A percentile compares a stretch with the other conserved stretches of the same genome.
Evolutionary conservation across 306 rosid genomes (phyloP).

Genomic region (Lagenaria siceraria): DNA sequence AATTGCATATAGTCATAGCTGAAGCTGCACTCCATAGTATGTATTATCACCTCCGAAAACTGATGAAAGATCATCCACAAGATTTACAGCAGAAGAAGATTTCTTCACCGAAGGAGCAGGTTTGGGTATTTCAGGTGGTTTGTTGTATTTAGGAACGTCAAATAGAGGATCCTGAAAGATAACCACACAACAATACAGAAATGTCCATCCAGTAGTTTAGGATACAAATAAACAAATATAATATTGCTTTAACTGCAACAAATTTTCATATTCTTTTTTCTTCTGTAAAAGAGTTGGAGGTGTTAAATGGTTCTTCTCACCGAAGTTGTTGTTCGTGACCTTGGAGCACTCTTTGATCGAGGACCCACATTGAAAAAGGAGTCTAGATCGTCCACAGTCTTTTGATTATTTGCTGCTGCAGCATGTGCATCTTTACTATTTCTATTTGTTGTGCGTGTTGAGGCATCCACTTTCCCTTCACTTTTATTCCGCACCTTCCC

Average conservation of each 20-base stretch:
- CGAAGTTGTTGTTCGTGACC: constrained; percentile 48
- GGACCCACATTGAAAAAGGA: constrained; percentile 42
- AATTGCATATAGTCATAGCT: background rate
- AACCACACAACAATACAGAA: background rate
- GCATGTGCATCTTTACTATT: constrained; percentile 11
- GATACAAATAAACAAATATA: constrained; percentile 18
- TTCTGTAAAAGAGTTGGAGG: background rate
- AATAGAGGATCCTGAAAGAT: constrained; percentile 43
- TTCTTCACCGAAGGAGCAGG: constrained; percentile 43
- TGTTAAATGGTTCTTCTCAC: constrained; percentile 29
- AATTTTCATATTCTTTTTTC: background rate
- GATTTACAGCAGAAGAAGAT: constrained; percentile 28
- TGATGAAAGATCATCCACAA: constrained; percentile 55
- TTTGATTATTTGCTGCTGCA: constrained; percentile 16
- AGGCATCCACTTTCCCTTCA: constrained; percentile 11
- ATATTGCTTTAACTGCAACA: background rate
- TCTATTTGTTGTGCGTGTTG: background rate
- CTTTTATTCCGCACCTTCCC: constrained; percentile 31
- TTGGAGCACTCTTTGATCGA: constrained; percentile 75
- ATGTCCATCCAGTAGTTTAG: background rate
- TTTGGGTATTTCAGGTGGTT: constrained; percentile 33
- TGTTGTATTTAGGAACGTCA: constrained; percentile 30
- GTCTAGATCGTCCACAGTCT: constrained; percentile 48
- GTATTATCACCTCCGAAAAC: constrained; percentile 58
- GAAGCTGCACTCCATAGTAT: constrained; percentile 12